A percentile compares a stretch with the other conserved stretches of the same genome.
These are phyloP conservation scores for Schwanniomyces etchellsii DNA, from an alignment of 1,139 yeast species.

Conservation along the genomic window DNA sequence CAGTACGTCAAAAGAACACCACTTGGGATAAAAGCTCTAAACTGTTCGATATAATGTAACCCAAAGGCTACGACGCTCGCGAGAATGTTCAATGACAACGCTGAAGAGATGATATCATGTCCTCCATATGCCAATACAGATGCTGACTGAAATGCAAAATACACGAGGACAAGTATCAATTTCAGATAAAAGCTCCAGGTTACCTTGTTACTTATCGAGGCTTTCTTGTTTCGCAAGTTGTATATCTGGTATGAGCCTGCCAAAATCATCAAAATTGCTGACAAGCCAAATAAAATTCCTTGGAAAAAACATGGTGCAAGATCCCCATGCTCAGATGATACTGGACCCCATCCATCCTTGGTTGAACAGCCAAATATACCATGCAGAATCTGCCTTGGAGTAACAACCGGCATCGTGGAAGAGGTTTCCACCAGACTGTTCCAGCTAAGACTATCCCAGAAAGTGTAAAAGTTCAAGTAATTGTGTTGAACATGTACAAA, in stretches of 20 bases:
- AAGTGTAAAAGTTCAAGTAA: too few relatives aligned
- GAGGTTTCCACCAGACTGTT: not conserved
- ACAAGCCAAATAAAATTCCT: slow-evolving; percentile 53
- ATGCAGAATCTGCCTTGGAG: not conserved
- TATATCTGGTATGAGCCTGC: slow-evolving; percentile 47
- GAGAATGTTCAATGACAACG: slow-evolving; percentile 31
- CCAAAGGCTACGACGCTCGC: slow-evolving; percentile 47
- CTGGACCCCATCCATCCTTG: slow-evolving; percentile 72
- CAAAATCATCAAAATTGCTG: slow-evolving; percentile 49
- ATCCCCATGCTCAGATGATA: slow-evolving; percentile 54
- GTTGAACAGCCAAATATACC: slow-evolving; percentile 13
- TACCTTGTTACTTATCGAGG: slow-evolving; percentile 27
- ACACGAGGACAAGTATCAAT: slow-evolving; percentile 34
- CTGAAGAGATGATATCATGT: slow-evolving; percentile 38
- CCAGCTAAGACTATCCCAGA: too few relatives aligned
- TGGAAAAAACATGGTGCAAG: slow-evolving; percentile 80
- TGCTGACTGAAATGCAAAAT: slow-evolving; percentile 28
- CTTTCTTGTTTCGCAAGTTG: slow-evolving; percentile 25
- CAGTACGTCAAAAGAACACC: slow-evolving; percentile 73
- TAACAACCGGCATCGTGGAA: not conserved
- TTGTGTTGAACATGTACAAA: too few relatives aligned
- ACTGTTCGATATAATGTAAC: slow-evolving; percentile 69
- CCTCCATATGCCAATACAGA: slow-evolving; percentile 17
- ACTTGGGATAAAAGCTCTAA: slow-evolving; percentile 58
- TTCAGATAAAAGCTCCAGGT: slow-evolving; percentile 40